These are phyloP conservation scores for Metschnikowia kunwiensis DNA, from an alignment of 805 yeast species.

Conservation along the genomic window DNA sequence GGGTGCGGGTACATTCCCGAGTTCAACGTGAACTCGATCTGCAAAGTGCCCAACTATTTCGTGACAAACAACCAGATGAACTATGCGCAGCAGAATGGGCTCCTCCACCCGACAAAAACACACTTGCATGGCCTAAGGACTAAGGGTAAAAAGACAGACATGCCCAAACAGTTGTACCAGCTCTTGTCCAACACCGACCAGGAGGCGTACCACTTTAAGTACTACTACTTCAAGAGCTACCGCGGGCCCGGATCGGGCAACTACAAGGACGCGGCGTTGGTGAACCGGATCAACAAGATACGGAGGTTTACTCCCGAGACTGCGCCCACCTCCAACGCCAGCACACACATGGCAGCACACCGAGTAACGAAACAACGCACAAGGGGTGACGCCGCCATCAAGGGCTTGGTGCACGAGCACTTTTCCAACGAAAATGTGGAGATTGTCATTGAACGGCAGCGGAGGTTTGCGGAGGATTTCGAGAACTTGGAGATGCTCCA, in stretches of 20 bases:
- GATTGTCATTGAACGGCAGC: constrained; percentile 26
- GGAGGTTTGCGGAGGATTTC: constrained; percentile 33
- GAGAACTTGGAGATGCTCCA: constrained; percentile 44
- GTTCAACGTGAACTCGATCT: constrained; percentile 37
- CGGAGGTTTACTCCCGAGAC: constrained; percentile 13
- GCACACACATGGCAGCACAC: constrained; percentile 23
- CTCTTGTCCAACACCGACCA: constrained; percentile 34
- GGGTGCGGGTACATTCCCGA: constrained; percentile 45
- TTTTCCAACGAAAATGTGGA: constrained; percentile 33
- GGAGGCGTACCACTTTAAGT: constrained; percentile 36
- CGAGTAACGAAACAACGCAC: constrained; percentile 18
- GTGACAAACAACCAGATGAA: constrained; percentile 28
- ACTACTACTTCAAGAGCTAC: constrained; percentile 39
- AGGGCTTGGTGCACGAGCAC: constrained; percentile 37
- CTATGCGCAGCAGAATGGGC: constrained; percentile 22
- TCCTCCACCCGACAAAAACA: constrained; percentile 11
- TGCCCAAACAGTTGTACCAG: constrained; percentile 36
- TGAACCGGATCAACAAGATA: constrained; percentile 38
- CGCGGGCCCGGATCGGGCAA: constrained; percentile 47
- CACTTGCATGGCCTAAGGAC: constrained; percentile 13
- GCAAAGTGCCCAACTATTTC: constrained; percentile 44
- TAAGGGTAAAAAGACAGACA: constrained; percentile 24
- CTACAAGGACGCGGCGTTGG: constrained; percentile 42
- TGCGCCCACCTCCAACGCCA: constrained; percentile 18
- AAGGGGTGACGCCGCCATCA: constrained; percentile 26